Conservation (phyloP, 2,329 filamentous ascomycete species). For the Eutypella sp. region DNA sequence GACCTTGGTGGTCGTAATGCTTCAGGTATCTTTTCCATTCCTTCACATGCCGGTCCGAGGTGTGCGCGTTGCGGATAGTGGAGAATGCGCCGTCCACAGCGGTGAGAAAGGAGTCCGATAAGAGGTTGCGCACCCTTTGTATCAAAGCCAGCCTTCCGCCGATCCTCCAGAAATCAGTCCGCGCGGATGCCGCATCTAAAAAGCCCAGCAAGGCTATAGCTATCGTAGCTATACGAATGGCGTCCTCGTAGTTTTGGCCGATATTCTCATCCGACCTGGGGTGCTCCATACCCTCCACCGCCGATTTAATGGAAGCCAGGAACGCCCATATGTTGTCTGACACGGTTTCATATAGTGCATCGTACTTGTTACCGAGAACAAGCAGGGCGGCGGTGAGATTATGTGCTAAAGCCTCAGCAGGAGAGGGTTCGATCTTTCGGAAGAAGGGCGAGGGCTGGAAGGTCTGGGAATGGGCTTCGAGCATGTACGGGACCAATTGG, state of each 20-base stretch:
- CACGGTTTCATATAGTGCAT: constrained; percentile 61
- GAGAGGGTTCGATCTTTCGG: constrained; percentile 76
- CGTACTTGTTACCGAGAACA: constrained; percentile 70
- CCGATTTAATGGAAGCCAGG: constrained; percentile 62
- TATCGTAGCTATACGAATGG: constrained; percentile 67
- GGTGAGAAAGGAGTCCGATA: constrained; percentile 81
- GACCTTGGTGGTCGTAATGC: constrained; percentile 73
- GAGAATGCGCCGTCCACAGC: constrained; percentile 87
- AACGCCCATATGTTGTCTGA: constrained; percentile 66
- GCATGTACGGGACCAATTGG: constrained; percentile 78
- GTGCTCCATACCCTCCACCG: constrained; percentile 50
- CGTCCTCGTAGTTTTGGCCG: constrained; percentile 58
- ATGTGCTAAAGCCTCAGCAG: constrained; percentile 78
- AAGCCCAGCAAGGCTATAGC: constrained; percentile 87
- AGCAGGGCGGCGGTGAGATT: constrained; percentile 77
- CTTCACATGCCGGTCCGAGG: constrained; percentile 59
- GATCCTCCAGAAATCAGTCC: constrained; percentile 75
- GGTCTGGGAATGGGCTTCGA: constrained; percentile 74
- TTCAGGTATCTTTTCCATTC: constrained; percentile 87
- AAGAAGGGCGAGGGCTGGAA: constrained; percentile 80
- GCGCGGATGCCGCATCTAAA: constrained; percentile 72
- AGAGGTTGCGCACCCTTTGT: constrained; percentile 62
- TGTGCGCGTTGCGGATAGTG: constrained; percentile 75
- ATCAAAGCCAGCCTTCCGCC: constrained; percentile 70
- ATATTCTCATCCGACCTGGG: constrained; percentile 52